phyloP scores from a whole-genome alignment of 2,329 filamentous ascomycete genomes.

The Falciphora oryzae region DNA sequence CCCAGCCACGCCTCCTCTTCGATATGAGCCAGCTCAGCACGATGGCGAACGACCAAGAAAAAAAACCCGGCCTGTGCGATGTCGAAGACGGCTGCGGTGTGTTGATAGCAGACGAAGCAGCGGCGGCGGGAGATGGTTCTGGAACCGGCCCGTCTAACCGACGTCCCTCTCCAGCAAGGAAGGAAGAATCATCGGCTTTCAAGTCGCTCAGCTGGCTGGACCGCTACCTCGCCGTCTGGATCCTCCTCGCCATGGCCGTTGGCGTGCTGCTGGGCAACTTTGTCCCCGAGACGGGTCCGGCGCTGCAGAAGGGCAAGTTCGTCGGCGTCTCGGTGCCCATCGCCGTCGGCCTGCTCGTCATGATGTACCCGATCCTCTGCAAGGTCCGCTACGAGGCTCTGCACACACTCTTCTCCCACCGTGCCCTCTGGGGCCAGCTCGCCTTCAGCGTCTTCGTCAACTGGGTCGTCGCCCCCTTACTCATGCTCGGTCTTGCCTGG shows the following conservation, averaged over 20 bases:
- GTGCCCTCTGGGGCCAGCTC: slow-evolving; percentile 72
- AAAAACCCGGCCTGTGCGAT: too few species aligned
- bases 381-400: slow-evolving; percentile 76
- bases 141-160: too few species aligned
- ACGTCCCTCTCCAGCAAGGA: too few species aligned
- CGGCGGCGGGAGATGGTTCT: too few species aligned
- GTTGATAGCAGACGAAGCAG: too few species aligned
- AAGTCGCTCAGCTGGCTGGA: slow-evolving; percentile 55
- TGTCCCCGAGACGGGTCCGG: slow-evolving; percentile 53
- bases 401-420: slow-evolving; percentile 57
- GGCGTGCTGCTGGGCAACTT: slow-evolving; percentile 75
- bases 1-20: too few species aligned
- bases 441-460: slow-evolving; percentile 70
- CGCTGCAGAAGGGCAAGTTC: slow-evolving; percentile 65
- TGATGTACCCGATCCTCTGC: slow-evolving; percentile 93
- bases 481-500: slow-evolving; percentile 72
- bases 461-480: slow-evolving; percentile 74
- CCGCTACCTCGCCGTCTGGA: slow-evolving; percentile 64
- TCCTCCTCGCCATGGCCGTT: slow-evolving; percentile 69
- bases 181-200: slow-evolving; percentile 36
- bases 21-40: too few species aligned
- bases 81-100: too few species aligned
- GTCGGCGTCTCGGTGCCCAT: slow-evolving; percentile 43
- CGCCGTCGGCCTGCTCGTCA: slow-evolving; percentile 73
- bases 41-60: too few species aligned